These are phyloP conservation scores for Cryptococcus sp. DNA, from an alignment of 1,284 basidiomycete species.

Conservation along the genomic window DNA sequence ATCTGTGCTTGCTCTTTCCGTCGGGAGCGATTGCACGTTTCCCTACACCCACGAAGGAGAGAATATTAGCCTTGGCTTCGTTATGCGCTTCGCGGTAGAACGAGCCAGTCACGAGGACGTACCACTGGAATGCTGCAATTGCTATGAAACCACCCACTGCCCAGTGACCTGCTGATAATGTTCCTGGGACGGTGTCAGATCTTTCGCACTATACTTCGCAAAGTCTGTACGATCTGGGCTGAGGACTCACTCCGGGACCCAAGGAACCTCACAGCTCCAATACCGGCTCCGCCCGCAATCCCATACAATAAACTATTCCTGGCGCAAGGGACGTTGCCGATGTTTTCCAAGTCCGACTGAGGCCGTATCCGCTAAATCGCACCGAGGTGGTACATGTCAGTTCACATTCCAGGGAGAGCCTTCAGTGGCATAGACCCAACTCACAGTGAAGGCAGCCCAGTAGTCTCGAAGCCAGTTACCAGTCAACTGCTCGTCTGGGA, in stretches of 20 bases:
- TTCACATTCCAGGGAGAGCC: background rate
- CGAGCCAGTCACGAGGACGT: constrained; percentile 6
- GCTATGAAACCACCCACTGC: constrained; percentile 41
- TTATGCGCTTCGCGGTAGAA: no score
- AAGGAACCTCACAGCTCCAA: constrained; percentile 43
- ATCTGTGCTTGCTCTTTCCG: constrained; percentile 42
- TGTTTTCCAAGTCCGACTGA: constrained; percentile 46
- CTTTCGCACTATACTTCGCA: no score
- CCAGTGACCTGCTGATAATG: constrained; percentile 37
- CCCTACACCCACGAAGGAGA: constrained; percentile 24
- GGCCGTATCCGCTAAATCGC: constrained; percentile 26
- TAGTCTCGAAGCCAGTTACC: constrained; percentile 16
- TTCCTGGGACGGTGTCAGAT: constrained; percentile 11
- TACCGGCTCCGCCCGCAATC: constrained; percentile 42
- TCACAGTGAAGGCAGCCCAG: constrained; percentile 14
- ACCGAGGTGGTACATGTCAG: background rate
- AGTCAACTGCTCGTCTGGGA: constrained; percentile 13
- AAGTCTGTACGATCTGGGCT: background rate
- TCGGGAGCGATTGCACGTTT: constrained; percentile 41
- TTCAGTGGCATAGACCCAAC: background rate
- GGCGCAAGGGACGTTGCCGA: constrained; percentile 44
- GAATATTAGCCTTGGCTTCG: background rate
- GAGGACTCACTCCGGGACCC: constrained; percentile 38
- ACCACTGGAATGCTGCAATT: constrained; percentile 40
- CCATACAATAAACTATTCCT: constrained; percentile 45